phyloP scores from a whole-genome alignment of 306 rosid species.

The Castanospermum australe region DNA sequence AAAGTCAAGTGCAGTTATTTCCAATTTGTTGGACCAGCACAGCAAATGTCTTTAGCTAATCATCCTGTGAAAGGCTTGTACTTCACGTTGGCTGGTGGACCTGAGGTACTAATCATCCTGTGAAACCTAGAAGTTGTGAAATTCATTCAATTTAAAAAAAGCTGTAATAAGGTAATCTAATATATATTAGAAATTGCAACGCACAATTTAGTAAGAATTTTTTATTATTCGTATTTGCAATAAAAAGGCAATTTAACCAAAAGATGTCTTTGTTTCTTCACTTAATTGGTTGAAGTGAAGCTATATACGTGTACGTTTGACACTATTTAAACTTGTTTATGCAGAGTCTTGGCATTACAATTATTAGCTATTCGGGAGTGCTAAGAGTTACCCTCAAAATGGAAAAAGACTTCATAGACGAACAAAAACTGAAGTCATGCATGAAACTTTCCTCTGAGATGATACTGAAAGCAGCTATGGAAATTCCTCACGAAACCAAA shows the following conservation, averaged over 20 bases:
- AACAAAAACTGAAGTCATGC: conserved; percentile 39
- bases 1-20: conserved; percentile 49
- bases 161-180: no score
- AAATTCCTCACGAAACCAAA: background rate
- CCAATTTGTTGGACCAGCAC: conserved; percentile 60
- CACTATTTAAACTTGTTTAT: background rate
- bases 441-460: conserved; percentile 44
- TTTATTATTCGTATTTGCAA: no score
- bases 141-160: background rate
- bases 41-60: conserved; percentile 49
- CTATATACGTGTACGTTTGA: background rate
- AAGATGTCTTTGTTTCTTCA: background rate
- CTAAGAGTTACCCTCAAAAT: conserved; percentile 41
- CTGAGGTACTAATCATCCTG: conserved; percentile 47
- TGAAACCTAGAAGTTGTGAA: background rate
- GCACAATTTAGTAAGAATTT: no score
- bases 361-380: conserved; percentile 55
- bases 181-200: no score
- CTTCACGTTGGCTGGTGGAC: conserved; percentile 40
- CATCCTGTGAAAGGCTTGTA: conserved; percentile 48
- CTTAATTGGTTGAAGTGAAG: background rate
- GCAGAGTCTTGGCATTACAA: conserved; percentile 51
- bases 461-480: conserved; percentile 34
- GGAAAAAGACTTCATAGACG: conserved; percentile 46
- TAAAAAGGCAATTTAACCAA: background rate